Evolutionary conservation across 2,329 filamentous ascomycete genomes (phyloP), one percentile per base, ranked within the genome.

Genomic region (Hymenoscyphus albidus): DNA sequence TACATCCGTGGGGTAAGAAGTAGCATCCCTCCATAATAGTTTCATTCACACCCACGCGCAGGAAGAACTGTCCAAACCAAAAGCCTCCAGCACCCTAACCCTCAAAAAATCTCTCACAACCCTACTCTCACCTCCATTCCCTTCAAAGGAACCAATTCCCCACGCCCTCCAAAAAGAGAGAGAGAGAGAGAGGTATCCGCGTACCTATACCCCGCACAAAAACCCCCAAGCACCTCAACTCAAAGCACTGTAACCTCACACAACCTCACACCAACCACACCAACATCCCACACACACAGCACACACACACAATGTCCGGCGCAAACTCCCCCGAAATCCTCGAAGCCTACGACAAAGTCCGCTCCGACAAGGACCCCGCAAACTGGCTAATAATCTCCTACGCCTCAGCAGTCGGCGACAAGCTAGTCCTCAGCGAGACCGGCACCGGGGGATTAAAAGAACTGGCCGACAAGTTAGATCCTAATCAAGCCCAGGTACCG

Each of bases 331-430:
- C 85, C 74, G 86, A 88, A 56, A 84, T 90, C 72, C 78, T 81
- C 63, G 80, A 82, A 62, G 88, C 87, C 69, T 90, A 89, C 80
- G 85, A 89, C 35, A 83, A 84, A 66, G 86, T 90, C 64, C 86
- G 87, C 66, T 84, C 81, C 70, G 87, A 90, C 81, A 88, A 88
- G 76, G 82, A 88, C 66, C 77, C 80, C 64, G 85, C 81, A 67
- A 89, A 87, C 78, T 90, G 87, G 87, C 81, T 90, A 27, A 81
- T 90, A 64, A 80, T 90, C 70, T 87, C 85, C 69, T 84, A 88
- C 77, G 80, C 82, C 12, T 77, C 79, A 2, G 77, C 82, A 31
- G 80, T 79, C 39, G 85, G 85, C 67, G 84, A 86, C 78, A 80
- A 81, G 73, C 78, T 90, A 54, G 74, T 73, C 57, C 82, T 90